These are phyloP conservation scores for Saturnispora mendoncae DNA, from an alignment of 805 yeast genomes.

Conservation along the genomic window DNA sequence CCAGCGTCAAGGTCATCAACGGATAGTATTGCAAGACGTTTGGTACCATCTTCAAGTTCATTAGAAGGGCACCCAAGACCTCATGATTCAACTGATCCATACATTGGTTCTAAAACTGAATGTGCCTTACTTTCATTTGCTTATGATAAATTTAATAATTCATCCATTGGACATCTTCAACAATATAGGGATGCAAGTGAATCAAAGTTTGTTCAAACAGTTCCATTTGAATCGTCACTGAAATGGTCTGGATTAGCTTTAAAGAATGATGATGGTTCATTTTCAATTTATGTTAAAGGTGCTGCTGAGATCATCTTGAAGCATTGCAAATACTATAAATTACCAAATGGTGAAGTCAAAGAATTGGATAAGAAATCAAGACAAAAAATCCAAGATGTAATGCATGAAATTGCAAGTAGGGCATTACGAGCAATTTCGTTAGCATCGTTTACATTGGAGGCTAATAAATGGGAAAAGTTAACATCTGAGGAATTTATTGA, in stretches of 20 bases:
- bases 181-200: constrained; percentile 32
- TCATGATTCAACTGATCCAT: constrained; percentile 31
- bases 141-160: constrained; percentile 37
- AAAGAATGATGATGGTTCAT: constrained; percentile 33
- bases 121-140: constrained; percentile 75
- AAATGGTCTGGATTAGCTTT: constrained; percentile 88
- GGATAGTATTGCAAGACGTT: not conserved
- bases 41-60: not conserved
- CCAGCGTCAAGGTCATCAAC: not conserved
- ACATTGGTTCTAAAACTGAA: constrained; percentile 90
- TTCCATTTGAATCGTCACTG: constrained; percentile 87
- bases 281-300: constrained; percentile 72
- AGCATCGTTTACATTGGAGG: constrained; percentile 63
- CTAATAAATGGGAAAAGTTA: constrained; percentile 36
- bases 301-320: constrained; percentile 84
- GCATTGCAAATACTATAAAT: constrained; percentile 36
- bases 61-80: constrained; percentile 6
- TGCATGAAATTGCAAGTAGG: constrained; percentile 52
- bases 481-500: constrained; percentile 6
- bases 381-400: constrained; percentile 19
- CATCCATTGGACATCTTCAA: constrained; percentile 32
- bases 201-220: constrained; percentile 48
- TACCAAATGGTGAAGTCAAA: constrained; percentile 4
- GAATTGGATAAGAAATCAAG: not conserved
- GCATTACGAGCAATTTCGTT: constrained; percentile 87